These are phyloP conservation scores for Cercospora sp. DNA, from an alignment of 2,329 filamentous ascomycete species.

Conservation along the genomic window DNA sequence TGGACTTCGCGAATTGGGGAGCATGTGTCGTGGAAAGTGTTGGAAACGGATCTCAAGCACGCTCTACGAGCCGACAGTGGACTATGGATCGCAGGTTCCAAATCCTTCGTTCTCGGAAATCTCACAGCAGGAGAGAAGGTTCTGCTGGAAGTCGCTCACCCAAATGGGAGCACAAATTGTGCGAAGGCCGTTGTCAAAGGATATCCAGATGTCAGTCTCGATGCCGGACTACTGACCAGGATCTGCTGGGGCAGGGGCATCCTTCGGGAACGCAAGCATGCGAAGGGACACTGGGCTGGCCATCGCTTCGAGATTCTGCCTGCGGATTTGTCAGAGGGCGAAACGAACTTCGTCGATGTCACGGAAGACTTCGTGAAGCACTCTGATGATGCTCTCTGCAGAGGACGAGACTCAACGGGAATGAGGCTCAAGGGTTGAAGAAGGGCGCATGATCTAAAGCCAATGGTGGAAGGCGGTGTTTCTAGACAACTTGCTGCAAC, in stretches of 20 bases:
- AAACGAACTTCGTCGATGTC: not conserved
- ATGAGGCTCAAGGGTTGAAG: too few species aligned
- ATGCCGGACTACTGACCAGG: not conserved
- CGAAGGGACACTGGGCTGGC: not conserved
- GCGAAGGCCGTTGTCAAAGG: not conserved
- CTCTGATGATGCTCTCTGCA: not conserved
- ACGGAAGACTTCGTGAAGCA: not conserved
- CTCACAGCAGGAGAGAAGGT: too few species aligned
- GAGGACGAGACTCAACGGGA: too few species aligned
- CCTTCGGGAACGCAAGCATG: not conserved
- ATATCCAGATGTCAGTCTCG: not conserved
- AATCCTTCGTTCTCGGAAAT: too few species aligned
- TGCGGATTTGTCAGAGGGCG: not conserved
- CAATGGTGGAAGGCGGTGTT: too few species aligned
- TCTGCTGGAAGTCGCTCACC: too few species aligned
- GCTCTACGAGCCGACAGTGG: too few species aligned
- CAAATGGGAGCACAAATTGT: too few species aligned
- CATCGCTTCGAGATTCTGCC: not conserved
- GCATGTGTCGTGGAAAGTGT: rapidly evolving
- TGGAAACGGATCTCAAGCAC: not conserved
- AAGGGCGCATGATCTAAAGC: too few species aligned
- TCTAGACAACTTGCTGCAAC: too few species aligned
- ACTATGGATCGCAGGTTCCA: too few species aligned
- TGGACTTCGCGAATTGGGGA: not conserved
- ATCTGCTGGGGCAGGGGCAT: not conserved